Conservation (phyloP, 768 basidiomycete genomes). For the Tylopilus intermedius region DNA sequence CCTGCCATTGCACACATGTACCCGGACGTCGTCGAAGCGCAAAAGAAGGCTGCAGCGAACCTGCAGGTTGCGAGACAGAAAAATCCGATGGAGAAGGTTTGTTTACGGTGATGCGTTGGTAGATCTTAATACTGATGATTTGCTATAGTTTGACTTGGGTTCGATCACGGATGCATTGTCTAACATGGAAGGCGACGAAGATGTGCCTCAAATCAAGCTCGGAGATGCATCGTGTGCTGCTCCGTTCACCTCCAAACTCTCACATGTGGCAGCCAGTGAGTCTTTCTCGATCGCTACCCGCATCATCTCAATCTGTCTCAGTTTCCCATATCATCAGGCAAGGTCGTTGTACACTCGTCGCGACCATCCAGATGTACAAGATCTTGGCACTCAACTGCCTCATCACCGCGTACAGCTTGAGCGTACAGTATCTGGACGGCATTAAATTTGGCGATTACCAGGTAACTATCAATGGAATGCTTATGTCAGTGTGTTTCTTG, state of each 20-base stretch:
- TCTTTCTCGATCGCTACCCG: constrained; percentile 8
- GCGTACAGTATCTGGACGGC: constrained; percentile 95
- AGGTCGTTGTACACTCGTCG: constrained; percentile 96
- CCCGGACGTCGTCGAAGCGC: constrained; percentile 88
- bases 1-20: constrained; percentile 80
- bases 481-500: constrained; percentile 98
- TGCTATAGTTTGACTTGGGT: constrained; percentile 64
- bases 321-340: constrained; percentile 97
- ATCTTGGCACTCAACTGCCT: constrained; percentile 96
- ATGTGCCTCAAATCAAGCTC: constrained; percentile 96
- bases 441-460: constrained; percentile 99
- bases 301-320: constrained; percentile 27
- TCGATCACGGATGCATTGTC: constrained; percentile 81
- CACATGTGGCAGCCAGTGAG: constrained; percentile 95
- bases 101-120: constrained; percentile 11
- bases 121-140: constrained; percentile 6
- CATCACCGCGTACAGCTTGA: constrained; percentile 97
- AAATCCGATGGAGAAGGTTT: constrained; percentile 90
- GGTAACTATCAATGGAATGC: constrained; percentile 84
- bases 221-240: constrained; percentile 99
- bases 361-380: constrained; percentile 99
- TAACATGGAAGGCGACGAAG: constrained; percentile 91
- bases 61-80: constrained; percentile 60
- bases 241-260: constrained; percentile 96
- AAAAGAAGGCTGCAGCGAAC: constrained; percentile 71